phyloP scores from a whole-genome alignment of 306 rosid genomes.

The Citrullus amarus region DNA sequence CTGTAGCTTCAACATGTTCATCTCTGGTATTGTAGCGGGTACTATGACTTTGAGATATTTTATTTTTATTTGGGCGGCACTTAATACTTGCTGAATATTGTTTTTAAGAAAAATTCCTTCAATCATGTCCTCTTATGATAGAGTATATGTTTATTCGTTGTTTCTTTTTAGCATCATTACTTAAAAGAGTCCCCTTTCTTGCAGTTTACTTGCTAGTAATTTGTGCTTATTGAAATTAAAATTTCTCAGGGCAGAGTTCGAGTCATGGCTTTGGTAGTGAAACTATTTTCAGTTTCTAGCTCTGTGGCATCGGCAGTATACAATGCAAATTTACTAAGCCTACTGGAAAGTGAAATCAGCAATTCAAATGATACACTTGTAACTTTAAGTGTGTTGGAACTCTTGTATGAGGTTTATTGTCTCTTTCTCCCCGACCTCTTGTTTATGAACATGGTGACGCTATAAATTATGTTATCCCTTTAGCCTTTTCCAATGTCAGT shows the following conservation, averaged over 20 bases:
- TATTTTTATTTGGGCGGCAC: not conserved
- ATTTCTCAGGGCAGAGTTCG: constrained; percentile 72
- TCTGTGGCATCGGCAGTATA: constrained; percentile 51
- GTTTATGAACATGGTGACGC: not conserved
- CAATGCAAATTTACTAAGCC: constrained; percentile 51
- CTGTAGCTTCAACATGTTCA: constrained; percentile 43
- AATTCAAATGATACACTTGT: constrained; percentile 61
- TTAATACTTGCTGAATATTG: not conserved
- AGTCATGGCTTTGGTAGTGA: constrained; percentile 75
- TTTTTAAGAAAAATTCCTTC: not conserved
- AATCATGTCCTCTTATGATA: not conserved
- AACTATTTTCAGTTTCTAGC: constrained; percentile 65
- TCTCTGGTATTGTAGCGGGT: constrained; percentile 60
- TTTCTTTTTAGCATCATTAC: not conserved
- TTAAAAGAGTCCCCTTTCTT: not conserved
- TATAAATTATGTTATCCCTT: not conserved
- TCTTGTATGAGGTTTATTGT: constrained; percentile 66
- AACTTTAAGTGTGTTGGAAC: constrained; percentile 77
- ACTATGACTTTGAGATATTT: not conserved
- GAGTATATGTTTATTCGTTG: not conserved
- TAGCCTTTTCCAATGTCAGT: not conserved
- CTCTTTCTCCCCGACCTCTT: constrained; percentile 6
- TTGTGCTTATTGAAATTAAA: constrained; percentile 10
- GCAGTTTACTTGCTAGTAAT: not conserved
- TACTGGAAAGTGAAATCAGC: constrained; percentile 65